Evolutionary conservation across 495 filamentous ascomycete species (phyloP), one percentile per base, ranked within the genome.

Genomic region (Thermothielavioides terrestris): DNA sequence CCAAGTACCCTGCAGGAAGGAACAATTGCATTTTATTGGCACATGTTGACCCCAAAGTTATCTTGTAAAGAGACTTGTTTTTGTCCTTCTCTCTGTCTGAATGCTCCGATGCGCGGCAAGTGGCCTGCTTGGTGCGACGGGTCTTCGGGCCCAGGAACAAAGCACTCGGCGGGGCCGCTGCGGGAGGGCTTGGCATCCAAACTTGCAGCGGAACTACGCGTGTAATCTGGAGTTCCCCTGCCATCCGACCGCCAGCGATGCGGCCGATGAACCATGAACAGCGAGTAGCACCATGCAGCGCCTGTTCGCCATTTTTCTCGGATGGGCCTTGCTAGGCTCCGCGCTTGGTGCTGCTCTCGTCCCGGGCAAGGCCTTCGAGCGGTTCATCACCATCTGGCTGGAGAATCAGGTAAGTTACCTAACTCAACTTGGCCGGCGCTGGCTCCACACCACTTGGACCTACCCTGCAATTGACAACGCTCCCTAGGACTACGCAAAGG

Each of bases 321-420:
- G 45, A 20, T 45, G 53, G 14, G 53, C 44, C 7, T 53, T 48
- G 34, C 21, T 50, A 5, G 37, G 35, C 22, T 27, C 36, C 18
- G 47, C 36, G 17, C 11, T 10, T 6, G 47, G 47, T 22, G 57
- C 54, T 7, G 43, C 32, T 15, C 14, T 69, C 41, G 69, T 78
- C 14, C 69, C 68, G 0, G 83, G 83, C 32, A 70, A 72, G 54
- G 78, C 69, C 14, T 87, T 86, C 60, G 74, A 87, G 63, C 70
- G 79, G 9, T 77, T 87, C 50, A 75, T 80, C 49, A 78, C 79
- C 15, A 79, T 87, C 46, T 87, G 83, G 83, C 72, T 87, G 7
- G 83, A 87, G 64, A 87, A 86, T 55, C 64, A 73, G 66, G 70
- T 69, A n/a, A 46, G 63, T 56, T 18, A 28, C 12, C 12, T 12